Base-by-base conservation (phyloP, 345 rosid genomes). In the Aquilaria sinensis region DNA sequence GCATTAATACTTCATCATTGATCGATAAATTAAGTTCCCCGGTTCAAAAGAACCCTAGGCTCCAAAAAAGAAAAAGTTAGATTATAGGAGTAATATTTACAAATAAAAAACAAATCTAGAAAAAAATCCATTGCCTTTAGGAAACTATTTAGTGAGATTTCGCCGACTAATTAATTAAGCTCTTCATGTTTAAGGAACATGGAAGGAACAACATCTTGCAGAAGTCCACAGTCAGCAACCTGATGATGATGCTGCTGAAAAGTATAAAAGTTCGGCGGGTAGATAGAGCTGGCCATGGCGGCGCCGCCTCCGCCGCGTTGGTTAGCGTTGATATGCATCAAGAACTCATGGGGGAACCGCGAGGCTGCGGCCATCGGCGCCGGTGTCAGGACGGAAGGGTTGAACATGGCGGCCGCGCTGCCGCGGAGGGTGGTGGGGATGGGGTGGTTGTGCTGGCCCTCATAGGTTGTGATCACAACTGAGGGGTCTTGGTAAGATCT, bases 401-500 rank as follows among this genome's bases (percentile, higher is more conserved):
- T 49, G 47, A 76, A 75, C 70, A 87, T 72, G 1, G 82, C 81
- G 2, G 81, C 75, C 0, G 88, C 79, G 56, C 67, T 82, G 14
- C 92, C 90, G 14, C 96, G 81, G 62, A 84, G 89, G 1, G 80
- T 82, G 3, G 89, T 72, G 2, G 98, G 98, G 37, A 75, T 70
- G 0, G 78, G 93, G 51, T 92, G 98, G 77, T 84, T 89, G 61
- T 92, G 98, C 66, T 85, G 89, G 8, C 98, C 93, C 62, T 92
- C 98, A 30, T 89, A 92, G 6, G 96, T 92, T 47, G 98, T 92
- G 66, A 89, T 81, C 65, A 92, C 96, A 31, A 76, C 75, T n/a
- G 98, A 72, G 47, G 96, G 96, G 68, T 92, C 96, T 69, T 89
- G 80, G 64, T 71, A 87, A 10, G 98, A 92, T 55, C 96, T 84